Conservation (phyloP, 2,329 filamentous ascomycete genomes). For the Arthrobotrys sphaeroides region DNA sequence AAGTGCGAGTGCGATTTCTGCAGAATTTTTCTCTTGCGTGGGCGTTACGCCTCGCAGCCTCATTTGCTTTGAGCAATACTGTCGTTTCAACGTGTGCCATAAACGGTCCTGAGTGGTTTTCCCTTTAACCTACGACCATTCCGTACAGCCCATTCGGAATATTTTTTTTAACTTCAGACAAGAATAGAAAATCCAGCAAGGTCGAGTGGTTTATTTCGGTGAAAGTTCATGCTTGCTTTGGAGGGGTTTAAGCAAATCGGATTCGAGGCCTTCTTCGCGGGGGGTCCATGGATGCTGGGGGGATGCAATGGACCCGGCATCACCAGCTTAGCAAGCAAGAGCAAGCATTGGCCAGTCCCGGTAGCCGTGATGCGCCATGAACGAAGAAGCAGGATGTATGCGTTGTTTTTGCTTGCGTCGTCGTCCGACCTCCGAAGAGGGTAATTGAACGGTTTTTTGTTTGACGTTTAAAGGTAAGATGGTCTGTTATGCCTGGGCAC, state of each 20-base stretch:
- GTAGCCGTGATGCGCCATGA: neutral
- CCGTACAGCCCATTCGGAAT: conserved; percentile 28
- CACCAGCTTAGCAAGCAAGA: neutral
- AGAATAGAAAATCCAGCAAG: conserved; percentile 23
- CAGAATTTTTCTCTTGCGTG: neutral
- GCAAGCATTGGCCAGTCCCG: conserved; percentile 2
- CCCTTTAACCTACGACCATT: neutral
- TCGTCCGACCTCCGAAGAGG: neutral
- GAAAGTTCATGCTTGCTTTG: neutral
- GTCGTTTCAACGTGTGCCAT: too few relatives aligned
- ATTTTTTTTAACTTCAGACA: conserved; percentile 8
- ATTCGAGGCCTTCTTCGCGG: conserved; percentile 13
- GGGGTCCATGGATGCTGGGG: conserved; percentile 20
- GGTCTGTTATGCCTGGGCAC: neutral
- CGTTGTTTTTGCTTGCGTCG: conserved; percentile 30
- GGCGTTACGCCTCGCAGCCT: conserved; percentile 15
- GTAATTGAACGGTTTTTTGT: neutral
- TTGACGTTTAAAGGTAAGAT: conserved; percentile 8
- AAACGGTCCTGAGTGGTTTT: conserved; percentile 31
- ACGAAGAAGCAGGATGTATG: conserved; percentile 7
- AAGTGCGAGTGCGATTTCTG: conserved; percentile 26
- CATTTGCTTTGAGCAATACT: neutral
- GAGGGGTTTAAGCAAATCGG: conserved; percentile 10
- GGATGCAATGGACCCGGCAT: conserved; percentile 6
- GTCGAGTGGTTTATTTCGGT: neutral